phyloP scores from a whole-genome alignment of 305 asterid genomes.

The Fraxinus angustifolia region DNA sequence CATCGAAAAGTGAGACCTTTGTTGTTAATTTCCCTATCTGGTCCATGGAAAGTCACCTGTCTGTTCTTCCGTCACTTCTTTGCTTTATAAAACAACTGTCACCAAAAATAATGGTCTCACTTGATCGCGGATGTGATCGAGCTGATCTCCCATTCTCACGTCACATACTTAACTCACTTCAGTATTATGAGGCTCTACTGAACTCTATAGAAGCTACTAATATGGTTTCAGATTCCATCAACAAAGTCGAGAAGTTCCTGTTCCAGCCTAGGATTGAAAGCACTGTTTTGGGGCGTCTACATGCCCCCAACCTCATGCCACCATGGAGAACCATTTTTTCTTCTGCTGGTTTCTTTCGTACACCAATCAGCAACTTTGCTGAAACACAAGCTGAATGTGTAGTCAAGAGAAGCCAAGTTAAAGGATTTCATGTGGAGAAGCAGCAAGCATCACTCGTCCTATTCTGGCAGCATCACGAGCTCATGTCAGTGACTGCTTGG shows the following conservation, averaged over 20 bases:
- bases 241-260: slow-evolving; percentile 44
- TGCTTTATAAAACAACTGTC: slow-evolving; percentile 44
- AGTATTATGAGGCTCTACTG: slow-evolving; percentile 40
- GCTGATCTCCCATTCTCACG: slow-evolving; percentile 43
- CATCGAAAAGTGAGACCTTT: slow-evolving; percentile 35
- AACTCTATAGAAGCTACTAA: slow-evolving; percentile 44
- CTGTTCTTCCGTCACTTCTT: slow-evolving; percentile 39
- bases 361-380: slow-evolving; percentile 36
- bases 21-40: slow-evolving; percentile 56
- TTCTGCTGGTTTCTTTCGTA: slow-evolving; percentile 40
- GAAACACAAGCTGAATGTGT: slow-evolving; percentile 57
- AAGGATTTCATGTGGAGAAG: slow-evolving; percentile 50
- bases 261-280: slow-evolving; percentile 48
- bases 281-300: slow-evolving; percentile 38
- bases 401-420: slow-evolving; percentile 33
- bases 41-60: slow-evolving; percentile 34
- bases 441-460: slow-evolving; percentile 41
- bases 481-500: slow-evolving; percentile 48
- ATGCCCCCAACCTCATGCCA: slow-evolving; percentile 33
- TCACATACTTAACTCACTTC: slow-evolving; percentile 44
- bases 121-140: slow-evolving; percentile 48
- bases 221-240: slow-evolving; percentile 24
- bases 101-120: slow-evolving; percentile 43
- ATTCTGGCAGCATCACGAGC: slow-evolving; percentile 49
- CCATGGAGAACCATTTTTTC: slow-evolving; percentile 40